A percentile compares a stretch with the other conserved stretches of the same genome.
These are phyloP conservation scores for Ilex paraguariensis DNA, from an alignment of 305 asterid species.

Conservation along the genomic window DNA sequence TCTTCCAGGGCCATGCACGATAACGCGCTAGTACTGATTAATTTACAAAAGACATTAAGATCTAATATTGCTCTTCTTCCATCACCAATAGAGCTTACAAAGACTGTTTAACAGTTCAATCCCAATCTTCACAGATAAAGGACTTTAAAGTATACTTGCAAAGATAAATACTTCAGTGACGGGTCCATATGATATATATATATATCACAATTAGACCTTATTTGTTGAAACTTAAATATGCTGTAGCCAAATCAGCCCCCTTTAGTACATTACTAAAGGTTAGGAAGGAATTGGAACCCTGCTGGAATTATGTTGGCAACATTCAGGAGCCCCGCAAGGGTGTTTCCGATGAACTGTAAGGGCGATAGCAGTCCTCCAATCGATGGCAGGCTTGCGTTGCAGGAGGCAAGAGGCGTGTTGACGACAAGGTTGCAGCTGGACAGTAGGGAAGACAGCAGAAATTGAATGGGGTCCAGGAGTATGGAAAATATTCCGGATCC, in stretches of 20 bases:
- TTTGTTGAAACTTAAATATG: too few species aligned
- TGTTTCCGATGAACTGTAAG: slow-evolving; percentile 32
- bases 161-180: too few species aligned
- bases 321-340: slow-evolving; percentile 24
- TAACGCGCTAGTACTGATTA: too few species aligned
- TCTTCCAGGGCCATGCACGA: too few species aligned
- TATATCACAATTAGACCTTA: too few species aligned
- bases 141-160: too few species aligned
- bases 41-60: too few species aligned
- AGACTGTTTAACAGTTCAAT: too few species aligned
- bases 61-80: too few species aligned
- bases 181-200: too few species aligned
- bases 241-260: slow-evolving; percentile 1
- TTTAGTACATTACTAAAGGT: slow-evolving; percentile 1
- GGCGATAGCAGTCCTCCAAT: slow-evolving; percentile 33
- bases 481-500: slow-evolving; percentile 36
- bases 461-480: slow-evolving; percentile 30
- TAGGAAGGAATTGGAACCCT: slow-evolving; percentile 12
- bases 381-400: slow-evolving; percentile 38
- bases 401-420: slow-evolving; percentile 40
- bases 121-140: too few species aligned
- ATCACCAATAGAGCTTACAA: too few species aligned
- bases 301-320: slow-evolving; percentile 26
- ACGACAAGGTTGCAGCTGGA: slow-evolving; percentile 35
- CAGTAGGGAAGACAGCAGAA: slow-evolving; percentile 23